These are phyloP conservation scores for Trichomonas gallinae DNA, from an alignment of 208 protist genomes.

Conservation along the genomic window DNA sequence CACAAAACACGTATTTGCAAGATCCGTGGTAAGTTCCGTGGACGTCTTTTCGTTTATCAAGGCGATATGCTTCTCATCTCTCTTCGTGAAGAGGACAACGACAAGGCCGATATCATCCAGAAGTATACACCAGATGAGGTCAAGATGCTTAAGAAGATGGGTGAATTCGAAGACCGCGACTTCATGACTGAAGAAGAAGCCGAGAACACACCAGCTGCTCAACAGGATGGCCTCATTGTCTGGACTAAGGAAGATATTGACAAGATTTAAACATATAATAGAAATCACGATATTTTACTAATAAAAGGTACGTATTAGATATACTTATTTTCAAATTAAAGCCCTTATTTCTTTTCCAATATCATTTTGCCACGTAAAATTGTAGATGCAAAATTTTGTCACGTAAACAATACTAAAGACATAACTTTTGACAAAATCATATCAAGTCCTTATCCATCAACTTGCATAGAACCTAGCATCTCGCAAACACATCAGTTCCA, in stretches of 20 bases:
- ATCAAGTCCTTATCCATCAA: too few species aligned
- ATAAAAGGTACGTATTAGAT: too few species aligned
- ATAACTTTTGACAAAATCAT: too few species aligned
- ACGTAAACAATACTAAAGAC: too few species aligned
- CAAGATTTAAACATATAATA: not conserved
- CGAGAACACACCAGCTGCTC: not conserved
- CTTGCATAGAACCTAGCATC: too few species aligned
- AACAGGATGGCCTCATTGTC: not conserved
- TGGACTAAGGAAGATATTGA: conserved; percentile 13
- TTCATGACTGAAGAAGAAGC: not conserved
- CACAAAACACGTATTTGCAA: conserved; percentile 43
- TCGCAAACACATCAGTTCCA: too few species aligned
- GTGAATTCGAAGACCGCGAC: conserved; percentile 52
- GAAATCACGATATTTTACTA: too few species aligned
- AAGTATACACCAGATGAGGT: conserved; percentile 69
- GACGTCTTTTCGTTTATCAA: conserved; percentile 56
- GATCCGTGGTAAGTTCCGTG: conserved; percentile 68
- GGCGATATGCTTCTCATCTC: conserved; percentile 67
- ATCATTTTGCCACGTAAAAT: too few species aligned
- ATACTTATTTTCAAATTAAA: too few species aligned
- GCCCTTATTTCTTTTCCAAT: too few species aligned
- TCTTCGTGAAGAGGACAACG: conserved; percentile 66
- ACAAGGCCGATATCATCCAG: conserved; percentile 73
- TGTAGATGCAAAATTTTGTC: too few species aligned
- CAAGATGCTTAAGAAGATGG: conserved; percentile 50